Conservation (phyloP, 2,329 filamentous ascomycete genomes). For the Ascochyta pisi region DNA sequence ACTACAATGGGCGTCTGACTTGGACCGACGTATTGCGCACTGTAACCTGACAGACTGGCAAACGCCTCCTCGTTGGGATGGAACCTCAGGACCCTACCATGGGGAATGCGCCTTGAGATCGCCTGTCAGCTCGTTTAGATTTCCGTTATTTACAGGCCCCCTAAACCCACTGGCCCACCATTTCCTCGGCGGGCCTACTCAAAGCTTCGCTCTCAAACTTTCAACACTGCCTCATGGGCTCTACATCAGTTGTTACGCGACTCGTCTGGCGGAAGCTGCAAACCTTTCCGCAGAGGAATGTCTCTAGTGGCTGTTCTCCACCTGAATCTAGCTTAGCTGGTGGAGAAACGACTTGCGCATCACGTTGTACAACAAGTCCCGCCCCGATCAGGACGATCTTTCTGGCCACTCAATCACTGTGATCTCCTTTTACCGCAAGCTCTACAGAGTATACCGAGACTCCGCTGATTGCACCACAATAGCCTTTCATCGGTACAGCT, state of each 20-base stretch:
- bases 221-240: constrained; percentile 11
- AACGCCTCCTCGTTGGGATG: constrained; percentile 39
- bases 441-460: background rate
- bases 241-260: constrained; percentile 29
- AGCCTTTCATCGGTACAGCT: background rate
- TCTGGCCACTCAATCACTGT: constrained; percentile 10
- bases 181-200: constrained; percentile 22
- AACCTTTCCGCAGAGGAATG: constrained; percentile 24
- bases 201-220: constrained; percentile 18
- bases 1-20: constrained; percentile 29
- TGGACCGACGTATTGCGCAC: constrained; percentile 30
- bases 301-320: constrained; percentile 5
- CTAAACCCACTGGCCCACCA: constrained; percentile 3
- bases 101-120: constrained; percentile 26
- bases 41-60: constrained; percentile 44
- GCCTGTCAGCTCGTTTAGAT: constrained; percentile 21
- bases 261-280: constrained; percentile 22
- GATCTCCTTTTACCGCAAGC: constrained; percentile 1
- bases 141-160: constrained; percentile 14
- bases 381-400: constrained; percentile 12
- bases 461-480: constrained; percentile 2
- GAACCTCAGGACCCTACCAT: constrained; percentile 39
- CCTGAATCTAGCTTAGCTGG: constrained; percentile 13
- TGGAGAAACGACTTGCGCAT: constrained; percentile 20
- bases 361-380: constrained; percentile 15